A percentile compares a stretch with the other conserved stretches of the same genome.
Evolutionary conservation across 768 basidiomycete species (phyloP).

Genomic region (Lanmaoa pseudosensibilis): DNA sequence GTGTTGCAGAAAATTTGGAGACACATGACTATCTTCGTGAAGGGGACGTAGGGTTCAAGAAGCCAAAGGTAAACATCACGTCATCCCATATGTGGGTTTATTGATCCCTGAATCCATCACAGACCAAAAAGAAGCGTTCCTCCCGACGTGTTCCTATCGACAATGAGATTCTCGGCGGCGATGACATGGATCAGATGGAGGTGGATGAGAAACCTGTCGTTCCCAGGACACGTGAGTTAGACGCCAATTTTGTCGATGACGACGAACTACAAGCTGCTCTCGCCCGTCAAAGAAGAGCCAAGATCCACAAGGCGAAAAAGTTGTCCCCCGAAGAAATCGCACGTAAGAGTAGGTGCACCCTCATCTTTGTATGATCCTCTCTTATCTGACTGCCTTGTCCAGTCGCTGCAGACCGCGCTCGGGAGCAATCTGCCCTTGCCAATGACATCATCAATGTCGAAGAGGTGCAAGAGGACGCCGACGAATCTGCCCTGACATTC

Average conservation of each 20-base stretch:
- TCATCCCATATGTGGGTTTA: not conserved
- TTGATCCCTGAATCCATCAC: not conserved
- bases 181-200: slow-evolving; percentile 55
- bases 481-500: slow-evolving; percentile 65
- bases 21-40: slow-evolving; percentile 87
- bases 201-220: slow-evolving; percentile 74
- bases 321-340: slow-evolving; percentile 82
- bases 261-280: slow-evolving; percentile 96
- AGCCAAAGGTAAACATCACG: slow-evolving; percentile 64
- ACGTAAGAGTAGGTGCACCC: slow-evolving; percentile 54
- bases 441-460: slow-evolving; percentile 47
- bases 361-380: not conserved
- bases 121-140: slow-evolving; percentile 94
- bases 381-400: slow-evolving; percentile 4
- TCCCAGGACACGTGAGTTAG: slow-evolving; percentile 68
- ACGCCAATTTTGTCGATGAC: slow-evolving; percentile 94
- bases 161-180: slow-evolving; percentile 36
- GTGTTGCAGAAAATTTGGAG: slow-evolving; percentile 72
- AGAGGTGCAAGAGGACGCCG: slow-evolving; percentile 43
- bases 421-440: slow-evolving; percentile 45
- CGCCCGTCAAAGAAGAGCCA: slow-evolving; percentile 80
- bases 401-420: slow-evolving; percentile 67
- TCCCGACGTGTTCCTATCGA: slow-evolving; percentile 55
- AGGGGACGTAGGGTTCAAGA: slow-evolving; percentile 94
- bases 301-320: slow-evolving; percentile 74